Evolutionary conservation across 257 asterid genomes (phyloP).

Genomic region (Nemophila menziesii): DNA sequence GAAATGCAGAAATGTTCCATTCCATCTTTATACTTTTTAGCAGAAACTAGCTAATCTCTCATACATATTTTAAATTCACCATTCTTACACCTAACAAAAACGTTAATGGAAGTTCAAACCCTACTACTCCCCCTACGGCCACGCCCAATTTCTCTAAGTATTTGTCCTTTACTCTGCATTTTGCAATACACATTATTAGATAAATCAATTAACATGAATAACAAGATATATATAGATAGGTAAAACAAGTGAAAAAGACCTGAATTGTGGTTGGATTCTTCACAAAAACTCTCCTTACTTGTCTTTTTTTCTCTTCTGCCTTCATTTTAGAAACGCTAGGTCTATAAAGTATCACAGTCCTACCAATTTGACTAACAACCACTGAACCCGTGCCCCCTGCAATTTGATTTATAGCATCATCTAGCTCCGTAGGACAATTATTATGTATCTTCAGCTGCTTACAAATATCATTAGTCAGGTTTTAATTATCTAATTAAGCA

Average conservation of each 20-base stretch:
- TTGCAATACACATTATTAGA: constrained; percentile 6
- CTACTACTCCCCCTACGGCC: constrained; percentile 66
- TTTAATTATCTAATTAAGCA: background rate
- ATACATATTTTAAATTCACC: background rate
- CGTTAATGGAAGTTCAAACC: constrained; percentile 19
- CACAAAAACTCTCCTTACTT: constrained; percentile 22
- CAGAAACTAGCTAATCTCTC: background rate
- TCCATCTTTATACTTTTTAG: too few relatives aligned
- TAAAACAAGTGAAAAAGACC: constrained; percentile 20
- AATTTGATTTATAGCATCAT: constrained; percentile 55
- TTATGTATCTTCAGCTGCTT: constrained; percentile 70
- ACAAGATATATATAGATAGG: background rate
- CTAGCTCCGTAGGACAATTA: constrained; percentile 69
- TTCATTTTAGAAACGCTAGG: constrained; percentile 73
- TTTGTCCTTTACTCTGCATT: constrained; percentile 39
- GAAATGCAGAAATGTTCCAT: too few relatives aligned
- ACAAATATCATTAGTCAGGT: background rate
- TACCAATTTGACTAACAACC: constrained; percentile 61
- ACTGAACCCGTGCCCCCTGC: constrained; percentile 65
- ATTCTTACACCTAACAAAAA: background rate
- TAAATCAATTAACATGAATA: too few relatives aligned
- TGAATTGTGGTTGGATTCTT: constrained; percentile 30
- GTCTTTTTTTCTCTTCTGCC: constrained; percentile 71
- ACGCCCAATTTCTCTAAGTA: constrained; percentile 26
- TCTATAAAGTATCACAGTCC: constrained; percentile 85